Conservation (phyloP, 768 basidiomycete species). For the Tubosaeta brunneosetosa region DNA sequence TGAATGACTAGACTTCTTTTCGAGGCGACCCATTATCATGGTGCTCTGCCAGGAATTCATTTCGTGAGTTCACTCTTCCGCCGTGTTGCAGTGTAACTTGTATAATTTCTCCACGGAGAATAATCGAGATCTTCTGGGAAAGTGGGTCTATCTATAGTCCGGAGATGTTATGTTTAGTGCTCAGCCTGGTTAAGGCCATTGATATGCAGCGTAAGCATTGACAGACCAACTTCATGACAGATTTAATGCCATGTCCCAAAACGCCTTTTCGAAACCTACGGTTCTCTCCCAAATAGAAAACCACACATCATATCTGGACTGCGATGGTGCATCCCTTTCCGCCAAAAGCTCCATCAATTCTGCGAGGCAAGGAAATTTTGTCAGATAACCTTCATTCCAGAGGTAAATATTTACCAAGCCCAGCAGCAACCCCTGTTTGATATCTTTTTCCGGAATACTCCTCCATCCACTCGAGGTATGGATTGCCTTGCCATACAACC, state of each 20-base stretch:
- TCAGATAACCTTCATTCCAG: background rate
- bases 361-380: background rate
- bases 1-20: constrained; percentile 39
- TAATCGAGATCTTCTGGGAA: too few species aligned
- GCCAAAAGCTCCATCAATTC: background rate
- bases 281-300: background rate
- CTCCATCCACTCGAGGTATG: background rate
- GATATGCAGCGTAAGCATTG: background rate
- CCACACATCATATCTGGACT: background rate
- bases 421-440: background rate
- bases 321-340: background rate
- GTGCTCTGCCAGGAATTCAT: background rate
- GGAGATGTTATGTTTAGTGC: background rate
- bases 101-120: background rate
- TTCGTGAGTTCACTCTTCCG: background rate
- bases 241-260: background rate
- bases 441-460: background rate
- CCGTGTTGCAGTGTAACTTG: background rate
- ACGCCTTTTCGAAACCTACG: background rate
- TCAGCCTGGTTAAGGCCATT: background rate
- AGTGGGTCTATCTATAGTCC: background rate
- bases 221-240: background rate
- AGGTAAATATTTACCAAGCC: background rate
- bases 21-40: background rate
- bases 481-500: background rate